Evolutionary conservation across 495 filamentous ascomycete genomes (phyloP).

Genomic region (Xylaria castorea): DNA sequence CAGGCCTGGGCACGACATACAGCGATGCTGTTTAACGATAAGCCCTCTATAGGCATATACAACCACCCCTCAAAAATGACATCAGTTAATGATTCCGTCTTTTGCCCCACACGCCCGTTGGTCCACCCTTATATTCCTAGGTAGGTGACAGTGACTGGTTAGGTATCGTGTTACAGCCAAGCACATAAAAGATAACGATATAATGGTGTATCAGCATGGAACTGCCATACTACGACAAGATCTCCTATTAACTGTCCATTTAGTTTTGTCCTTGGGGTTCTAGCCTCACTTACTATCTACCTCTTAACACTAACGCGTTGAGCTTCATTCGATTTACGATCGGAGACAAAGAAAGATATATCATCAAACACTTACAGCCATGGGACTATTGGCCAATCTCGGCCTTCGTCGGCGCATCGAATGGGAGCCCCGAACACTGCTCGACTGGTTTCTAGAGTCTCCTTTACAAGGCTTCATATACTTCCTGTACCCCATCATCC

Average conservation of each 20-base stretch:
- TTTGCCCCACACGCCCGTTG: background rate
- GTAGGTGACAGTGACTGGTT: background rate
- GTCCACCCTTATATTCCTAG: no score
- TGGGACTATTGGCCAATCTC: constrained; percentile 45
- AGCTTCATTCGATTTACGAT: background rate
- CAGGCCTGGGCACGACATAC: background rate
- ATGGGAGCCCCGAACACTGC: constrained; percentile 60
- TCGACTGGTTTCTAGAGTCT: constrained; percentile 57
- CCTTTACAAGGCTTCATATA: constrained; percentile 57
- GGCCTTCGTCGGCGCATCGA: constrained; percentile 46
- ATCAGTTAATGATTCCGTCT: background rate
- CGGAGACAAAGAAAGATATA: background rate
- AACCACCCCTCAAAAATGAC: background rate
- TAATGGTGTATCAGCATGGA: background rate
- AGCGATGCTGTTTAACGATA: background rate
- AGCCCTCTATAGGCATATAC: background rate
- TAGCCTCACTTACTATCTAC: background rate
- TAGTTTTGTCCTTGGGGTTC: background rate
- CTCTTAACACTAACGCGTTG: background rate
- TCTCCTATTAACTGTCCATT: background rate
- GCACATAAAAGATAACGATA: background rate
- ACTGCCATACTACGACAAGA: background rate
- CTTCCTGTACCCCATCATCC: constrained; percentile 65
- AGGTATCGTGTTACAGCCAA: background rate
- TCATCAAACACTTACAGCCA: background rate